These are phyloP conservation scores for Penicillium lagena DNA, from an alignment of 495 filamentous ascomycete species.

Conservation along the genomic window DNA sequence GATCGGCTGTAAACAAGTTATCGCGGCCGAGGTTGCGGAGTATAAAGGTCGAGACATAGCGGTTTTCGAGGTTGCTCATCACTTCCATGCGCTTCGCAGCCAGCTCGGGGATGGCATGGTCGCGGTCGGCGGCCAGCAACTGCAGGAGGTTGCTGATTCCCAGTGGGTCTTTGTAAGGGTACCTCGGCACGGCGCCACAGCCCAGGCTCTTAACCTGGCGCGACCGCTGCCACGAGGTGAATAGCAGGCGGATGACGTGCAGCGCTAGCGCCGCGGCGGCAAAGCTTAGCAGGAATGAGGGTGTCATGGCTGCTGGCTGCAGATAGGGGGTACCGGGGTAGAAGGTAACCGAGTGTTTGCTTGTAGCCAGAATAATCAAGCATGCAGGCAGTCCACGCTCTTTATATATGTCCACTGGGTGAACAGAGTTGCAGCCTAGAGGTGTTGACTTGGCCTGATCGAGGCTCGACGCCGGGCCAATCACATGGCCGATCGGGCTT, in stretches of 20 bases:
- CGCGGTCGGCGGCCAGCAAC: constrained; percentile 20
- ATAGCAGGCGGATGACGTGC: constrained; percentile 15
- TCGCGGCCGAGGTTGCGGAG: constrained; percentile 22
- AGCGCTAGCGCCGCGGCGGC: constrained; percentile 19
- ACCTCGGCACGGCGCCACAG: constrained; percentile 21
- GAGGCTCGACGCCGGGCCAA: too few relatives aligned
- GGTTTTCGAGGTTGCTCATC: constrained; percentile 20
- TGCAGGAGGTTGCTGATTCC: constrained; percentile 23
- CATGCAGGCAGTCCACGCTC: too few relatives aligned
- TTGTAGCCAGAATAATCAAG: too few relatives aligned
- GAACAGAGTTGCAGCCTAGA: too few relatives aligned
- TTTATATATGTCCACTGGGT: too few relatives aligned
- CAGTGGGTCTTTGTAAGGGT: constrained; percentile 22
- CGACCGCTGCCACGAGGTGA: constrained; percentile 21
- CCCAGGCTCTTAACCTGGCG: constrained; percentile 21
- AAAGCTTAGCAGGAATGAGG: constrained; percentile 17
- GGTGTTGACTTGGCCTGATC: too few relatives aligned
- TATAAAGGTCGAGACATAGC: constrained; percentile 22
- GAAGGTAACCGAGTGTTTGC: too few relatives aligned
- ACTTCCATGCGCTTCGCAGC: constrained; percentile 11
- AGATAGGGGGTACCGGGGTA: too few relatives aligned
- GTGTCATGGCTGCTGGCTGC: constrained; percentile 2
- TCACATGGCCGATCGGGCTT: too few relatives aligned
- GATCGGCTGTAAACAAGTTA: constrained; percentile 40
- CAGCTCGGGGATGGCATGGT: constrained; percentile 17